Evolutionary conservation across 768 basidiomycete species (phyloP), one percentile per base, ranked within the genome.

Genomic region (Tylopilus cervinicoccineus): DNA sequence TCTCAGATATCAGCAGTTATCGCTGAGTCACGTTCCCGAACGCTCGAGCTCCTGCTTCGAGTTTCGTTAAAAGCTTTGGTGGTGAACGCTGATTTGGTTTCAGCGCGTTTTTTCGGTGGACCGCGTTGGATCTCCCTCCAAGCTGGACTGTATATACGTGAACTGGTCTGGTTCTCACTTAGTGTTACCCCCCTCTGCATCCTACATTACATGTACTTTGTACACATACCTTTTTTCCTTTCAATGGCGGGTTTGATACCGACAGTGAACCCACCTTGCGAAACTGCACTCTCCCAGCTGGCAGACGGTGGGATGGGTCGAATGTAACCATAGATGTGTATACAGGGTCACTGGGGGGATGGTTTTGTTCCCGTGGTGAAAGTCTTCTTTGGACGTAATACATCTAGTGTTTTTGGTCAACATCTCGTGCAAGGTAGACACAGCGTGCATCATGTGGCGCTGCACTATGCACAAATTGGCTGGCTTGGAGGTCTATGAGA

Each of bases 1-100:
- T 51, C 36, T 44, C 62, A 91, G 90, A 57, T 95, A 94, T 70
- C 93, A 96, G 67, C 89, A 95, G 59, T 64, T 96, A 43, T 88
- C 87, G 5, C 76, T 96, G 50, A 75, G 75, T 28, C 90, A 95
- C 59, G 78, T 90, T 37, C 84, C 86, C 14, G 83, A 88, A 62
- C 72, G 75, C 33, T 79, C 80, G 47, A 86, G 76, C 61, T 82
- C 87, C 24, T 83, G 79, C 58, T 93, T 94, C 59, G 93, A 95
- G 72, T 87, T 95, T 70, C 87, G 93, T 52, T 93, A 51, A 74
- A 72, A 57, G 36, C 38, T 46, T 38, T 29, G 40, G 42, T 41
- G 45, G 51, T 45, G 33, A 36, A 48, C 45, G 38, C 26, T 24
- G 33, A 46, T 29, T 38, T 17, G 9, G n/a, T n/a, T 33, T 31